These are phyloP conservation scores for Dentiscutata heterogama DNA, from an alignment of 371 early-diverging fungal genomes.

Conservation along the genomic window DNA sequence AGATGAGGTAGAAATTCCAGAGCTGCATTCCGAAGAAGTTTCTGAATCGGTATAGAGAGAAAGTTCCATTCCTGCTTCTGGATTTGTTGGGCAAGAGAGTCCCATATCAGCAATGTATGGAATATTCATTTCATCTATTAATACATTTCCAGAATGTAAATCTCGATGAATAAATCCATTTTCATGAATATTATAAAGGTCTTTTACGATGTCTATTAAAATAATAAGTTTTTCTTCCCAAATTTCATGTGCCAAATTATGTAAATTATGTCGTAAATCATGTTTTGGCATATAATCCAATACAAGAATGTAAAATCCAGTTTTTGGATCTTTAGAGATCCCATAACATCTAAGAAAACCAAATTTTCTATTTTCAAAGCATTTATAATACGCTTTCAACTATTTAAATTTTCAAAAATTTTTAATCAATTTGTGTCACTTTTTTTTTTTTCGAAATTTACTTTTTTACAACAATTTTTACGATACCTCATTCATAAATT, in stretches of 20 bases:
- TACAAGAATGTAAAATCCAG: neutral
- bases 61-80: neutral
- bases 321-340: neutral
- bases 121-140: neutral
- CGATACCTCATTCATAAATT: slow-evolving; percentile 1
- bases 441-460: too few relatives aligned
- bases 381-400: too few relatives aligned
- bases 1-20: too few relatives aligned
- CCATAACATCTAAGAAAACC: neutral
- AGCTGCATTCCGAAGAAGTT: too few relatives aligned
- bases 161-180: neutral
- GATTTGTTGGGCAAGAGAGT: neutral
- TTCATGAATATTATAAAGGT: neutral
- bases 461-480: too few relatives aligned
- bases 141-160: slow-evolving; percentile 17
- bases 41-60: too few relatives aligned
- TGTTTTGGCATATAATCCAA: neutral
- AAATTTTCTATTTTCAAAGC: neutral
- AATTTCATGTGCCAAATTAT: neutral
- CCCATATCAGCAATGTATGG: neutral
- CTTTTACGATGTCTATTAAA: neutral
- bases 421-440: too few relatives aligned
- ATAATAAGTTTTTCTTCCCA: neutral
- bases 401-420: too few relatives aligned
- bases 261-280: neutral